A percentile compares a stretch with the other conserved stretches of the same genome.
Evolutionary conservation across 768 basidiomycete species (phyloP).

Genomic region (Sarcodon sp.): DNA sequence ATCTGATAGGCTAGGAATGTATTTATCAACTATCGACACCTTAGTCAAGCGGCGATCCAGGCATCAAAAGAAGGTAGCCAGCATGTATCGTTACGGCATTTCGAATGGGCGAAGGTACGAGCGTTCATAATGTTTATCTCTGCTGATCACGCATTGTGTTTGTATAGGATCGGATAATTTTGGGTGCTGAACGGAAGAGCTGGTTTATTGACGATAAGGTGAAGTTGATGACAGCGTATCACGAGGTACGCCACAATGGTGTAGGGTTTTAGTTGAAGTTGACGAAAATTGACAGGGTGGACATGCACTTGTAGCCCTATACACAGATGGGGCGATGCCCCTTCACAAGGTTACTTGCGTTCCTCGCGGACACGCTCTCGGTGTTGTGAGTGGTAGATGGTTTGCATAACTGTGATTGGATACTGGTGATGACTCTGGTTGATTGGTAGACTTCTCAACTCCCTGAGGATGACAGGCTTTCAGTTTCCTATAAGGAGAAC

Average conservation of each 20-base stretch:
- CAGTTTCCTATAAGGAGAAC: slow-evolving; percentile 62
- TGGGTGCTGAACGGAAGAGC: slow-evolving; percentile 93
- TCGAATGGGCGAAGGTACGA: slow-evolving; percentile 93
- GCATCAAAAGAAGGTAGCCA: slow-evolving; percentile 75
- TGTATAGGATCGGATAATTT: slow-evolving; percentile 82
- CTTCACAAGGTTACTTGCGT: slow-evolving; percentile 97
- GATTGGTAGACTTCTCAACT: slow-evolving; percentile 49
- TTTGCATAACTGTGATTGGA: neutral
- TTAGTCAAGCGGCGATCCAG: slow-evolving; percentile 83
- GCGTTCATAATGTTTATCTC: neutral
- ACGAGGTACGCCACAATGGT: slow-evolving; percentile 48
- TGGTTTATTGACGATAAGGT: slow-evolving; percentile 79
- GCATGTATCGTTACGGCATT: slow-evolving; percentile 66
- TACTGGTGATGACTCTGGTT: slow-evolving; percentile 2
- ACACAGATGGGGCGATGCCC: slow-evolving; percentile 93
- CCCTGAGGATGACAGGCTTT: slow-evolving; percentile 66
- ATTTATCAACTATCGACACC: neutral
- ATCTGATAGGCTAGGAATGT: neutral
- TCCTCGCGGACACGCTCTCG: slow-evolving; percentile 89
- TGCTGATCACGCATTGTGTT: neutral
- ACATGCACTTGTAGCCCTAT: slow-evolving; percentile 88
- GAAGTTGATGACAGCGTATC: slow-evolving; percentile 88
- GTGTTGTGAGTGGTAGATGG: slow-evolving; percentile 43
- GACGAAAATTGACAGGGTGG: slow-evolving; percentile 46
- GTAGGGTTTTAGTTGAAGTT: neutral